Base-by-base conservation (phyloP, 257 asterid genomes). In the Lycium barbarum region DNA sequence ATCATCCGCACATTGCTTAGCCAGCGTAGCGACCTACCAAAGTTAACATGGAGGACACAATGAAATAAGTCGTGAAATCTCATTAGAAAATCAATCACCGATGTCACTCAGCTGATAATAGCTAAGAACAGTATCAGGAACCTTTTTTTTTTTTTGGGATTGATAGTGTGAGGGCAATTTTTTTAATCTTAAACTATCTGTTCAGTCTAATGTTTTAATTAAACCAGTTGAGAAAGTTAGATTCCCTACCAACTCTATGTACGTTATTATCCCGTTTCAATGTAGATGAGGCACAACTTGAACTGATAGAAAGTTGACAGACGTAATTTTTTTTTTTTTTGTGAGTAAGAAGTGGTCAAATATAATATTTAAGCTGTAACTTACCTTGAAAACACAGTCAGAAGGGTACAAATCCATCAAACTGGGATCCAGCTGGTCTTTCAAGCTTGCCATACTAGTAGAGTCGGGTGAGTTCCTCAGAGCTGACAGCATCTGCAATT, bases 331-430 rank as follows among this genome's bases (percentile, higher is more conserved):
- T 68, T 26, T 26, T 26, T 26, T 26, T 26, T 26, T 26, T 26
- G 33, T 26, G 33, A 26, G 33, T 26, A 26, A 26, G 33, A 26
- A 81, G 74, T 54, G 33, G 62, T 17, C 53, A 67, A 40, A 62
- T 15, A 2, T 35, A 53, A 55, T 10, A 7, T 36, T 10, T 67
- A 49, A 83, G 80, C 15, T 67, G 79, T 38, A 33, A 35, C 47
- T 22, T 93, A 96, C 98, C 99, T 95, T 96, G 87, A 89, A 95
- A 84, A 95, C 94, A 83, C 99, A 96, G 89, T 96, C 99, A 5
- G 94, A 97, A 33, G 99, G 98, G 84, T 91, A 96, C 86, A 96
- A 83, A 85, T 95, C 97, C 97, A 89, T 89, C 87, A 96, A 73
- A 87, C 88, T 91, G 15, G 97, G 97, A 88, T 96, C 98, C 22